Evolutionary conservation across 331 rosid species (phyloP), one percentile per base, ranked within the genome.

Genomic region (Malus hybrid): DNA sequence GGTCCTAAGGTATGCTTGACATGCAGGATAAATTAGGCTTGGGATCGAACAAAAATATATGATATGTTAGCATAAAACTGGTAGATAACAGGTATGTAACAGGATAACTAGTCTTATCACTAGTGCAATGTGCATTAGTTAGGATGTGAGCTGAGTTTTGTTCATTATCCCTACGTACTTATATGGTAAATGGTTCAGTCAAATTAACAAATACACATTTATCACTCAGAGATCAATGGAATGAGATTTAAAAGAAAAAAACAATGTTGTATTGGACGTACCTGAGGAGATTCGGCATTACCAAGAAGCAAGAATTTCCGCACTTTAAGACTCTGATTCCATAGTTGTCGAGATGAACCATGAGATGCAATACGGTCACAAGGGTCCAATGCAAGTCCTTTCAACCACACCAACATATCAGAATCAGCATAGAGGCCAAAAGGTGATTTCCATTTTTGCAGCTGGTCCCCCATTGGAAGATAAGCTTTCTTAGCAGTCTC

Each of bases 321-420:
- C 3, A 65, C 32, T 22, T 73, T 57, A 48, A 73, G 82, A 61
- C 19, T 70, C 70, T 67, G 76, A 73, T 50, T 77, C 6, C 8
- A 18, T 70, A 65, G 44, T 50, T 13, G 67, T n/a, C 0, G 61
- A 10, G 14, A 32, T 44, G 69, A 61, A 62, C 27, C 50, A 6
- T 27, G 69, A 13, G 82, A 46, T 28, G 70, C 42, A 33, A 66
- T 48, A 32, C 10, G 20, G n/a, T 70, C 15, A 62, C 60, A 56
- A 76, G 74, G 62, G 22, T 70, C 36, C 62, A 78, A 67, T 14
- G 85, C 67, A 64, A 71, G 73, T 39, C 68, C 71, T 69, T 72
- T 77, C 8, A 62, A 73, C 79, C 70, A 29, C 39, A 67, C 29
- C 62, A 83, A 64, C 62, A 61, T 55, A 15, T 67, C 75, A 67